These are phyloP conservation scores for Rugosomyces carneus DNA, from an alignment of 1,284 basidiomycete species.

Conservation along the genomic window DNA sequence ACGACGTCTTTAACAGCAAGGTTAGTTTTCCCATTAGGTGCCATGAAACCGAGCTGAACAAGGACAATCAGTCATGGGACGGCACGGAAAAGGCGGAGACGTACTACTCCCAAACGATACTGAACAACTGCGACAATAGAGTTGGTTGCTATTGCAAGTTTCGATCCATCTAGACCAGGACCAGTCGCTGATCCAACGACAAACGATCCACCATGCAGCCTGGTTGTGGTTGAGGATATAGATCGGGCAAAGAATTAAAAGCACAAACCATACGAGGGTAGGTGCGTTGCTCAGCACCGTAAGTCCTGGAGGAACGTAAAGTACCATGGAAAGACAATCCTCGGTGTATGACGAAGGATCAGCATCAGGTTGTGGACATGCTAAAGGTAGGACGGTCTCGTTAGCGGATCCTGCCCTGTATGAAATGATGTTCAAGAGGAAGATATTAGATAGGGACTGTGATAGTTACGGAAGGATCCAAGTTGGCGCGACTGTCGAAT, in stretches of 20 bases:
- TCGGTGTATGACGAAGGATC: slow-evolving; percentile 51
- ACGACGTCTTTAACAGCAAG: slow-evolving; percentile 69
- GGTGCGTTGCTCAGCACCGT: slow-evolving; percentile 35
- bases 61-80: neutral
- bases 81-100: slow-evolving; percentile 1
- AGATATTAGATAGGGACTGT: neutral
- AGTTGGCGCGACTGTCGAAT: slow-evolving; percentile 43
- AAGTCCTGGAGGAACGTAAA: slow-evolving; percentile 57
- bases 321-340: slow-evolving; percentile 72
- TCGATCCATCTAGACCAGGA: slow-evolving; percentile 75
- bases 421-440: neutral
- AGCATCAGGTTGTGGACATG: slow-evolving; percentile 60
- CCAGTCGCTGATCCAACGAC: slow-evolving; percentile 63
- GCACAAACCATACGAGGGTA: slow-evolving; percentile 55
- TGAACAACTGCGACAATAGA: slow-evolving; percentile 75
- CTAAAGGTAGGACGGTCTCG: slow-evolving; percentile 51
- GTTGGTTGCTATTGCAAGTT: slow-evolving; percentile 63
- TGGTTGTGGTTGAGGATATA: slow-evolving; percentile 22
- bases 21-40: slow-evolving; percentile 64
- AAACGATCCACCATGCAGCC: slow-evolving; percentile 88
- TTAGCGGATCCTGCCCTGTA: slow-evolving; percentile 47
- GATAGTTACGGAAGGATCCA: slow-evolving; percentile 57
- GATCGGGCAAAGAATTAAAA: neutral
- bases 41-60: slow-evolving; percentile 56
- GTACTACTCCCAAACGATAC: slow-evolving; percentile 61